These are phyloP conservation scores for Fraxinus excelsior DNA, from an alignment of 257 asterid genomes.

Conservation along the genomic window DNA sequence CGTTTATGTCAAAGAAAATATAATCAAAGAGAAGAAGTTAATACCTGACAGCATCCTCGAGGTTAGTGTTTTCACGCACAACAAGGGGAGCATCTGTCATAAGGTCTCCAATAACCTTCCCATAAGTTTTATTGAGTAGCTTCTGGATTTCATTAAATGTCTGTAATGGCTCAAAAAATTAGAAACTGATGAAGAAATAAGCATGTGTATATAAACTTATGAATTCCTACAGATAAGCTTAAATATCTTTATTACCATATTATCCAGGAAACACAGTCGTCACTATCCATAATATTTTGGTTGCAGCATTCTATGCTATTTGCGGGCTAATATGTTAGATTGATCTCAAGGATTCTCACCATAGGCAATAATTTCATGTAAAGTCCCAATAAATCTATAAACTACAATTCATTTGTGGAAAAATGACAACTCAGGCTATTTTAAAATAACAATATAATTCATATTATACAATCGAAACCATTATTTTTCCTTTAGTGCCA, in stretches of 20 bases:
- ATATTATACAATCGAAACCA: too few species aligned
- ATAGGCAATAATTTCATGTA: neutral
- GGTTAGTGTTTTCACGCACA: conserved; percentile 74
- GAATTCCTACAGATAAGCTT: neutral
- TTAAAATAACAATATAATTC: neutral
- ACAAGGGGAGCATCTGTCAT: conserved; percentile 81
- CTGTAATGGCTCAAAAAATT: conserved; percentile 36
- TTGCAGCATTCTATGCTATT: neutral
- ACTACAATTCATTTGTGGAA: neutral
- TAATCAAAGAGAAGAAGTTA: conserved; percentile 9
- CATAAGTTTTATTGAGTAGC: conserved; percentile 74
- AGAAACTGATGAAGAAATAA: conserved; percentile 16
- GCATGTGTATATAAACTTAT: neutral
- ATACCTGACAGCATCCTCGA: conserved; percentile 91
- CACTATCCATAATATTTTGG: neutral
- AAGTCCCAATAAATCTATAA: too few species aligned
- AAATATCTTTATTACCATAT: conserved; percentile 1
- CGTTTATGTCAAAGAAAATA: neutral
- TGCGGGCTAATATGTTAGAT: neutral
- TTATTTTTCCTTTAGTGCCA: neutral
- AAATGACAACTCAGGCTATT: neutral
- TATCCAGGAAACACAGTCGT: neutral
- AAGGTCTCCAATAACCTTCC: conserved; percentile 85
- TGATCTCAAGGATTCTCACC: neutral
- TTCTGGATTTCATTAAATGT: conserved; percentile 83